These are phyloP conservation scores for Leccinum rimulosum DNA, from an alignment of 768 basidiomycete genomes.

Conservation along the genomic window DNA sequence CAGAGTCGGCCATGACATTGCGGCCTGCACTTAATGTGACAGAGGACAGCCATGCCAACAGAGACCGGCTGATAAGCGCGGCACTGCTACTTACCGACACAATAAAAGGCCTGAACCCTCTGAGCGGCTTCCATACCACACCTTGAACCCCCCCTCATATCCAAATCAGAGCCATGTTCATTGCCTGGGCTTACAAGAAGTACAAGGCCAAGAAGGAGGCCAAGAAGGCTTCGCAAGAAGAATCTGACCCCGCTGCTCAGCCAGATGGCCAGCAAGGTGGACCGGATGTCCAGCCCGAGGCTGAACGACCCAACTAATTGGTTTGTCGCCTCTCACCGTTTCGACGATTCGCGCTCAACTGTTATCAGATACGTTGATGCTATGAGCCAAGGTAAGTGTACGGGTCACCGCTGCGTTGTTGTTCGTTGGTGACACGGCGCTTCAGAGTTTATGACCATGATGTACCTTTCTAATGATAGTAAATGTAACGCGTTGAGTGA, in stretches of 20 bases:
- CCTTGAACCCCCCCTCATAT: background rate
- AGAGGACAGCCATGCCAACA: background rate
- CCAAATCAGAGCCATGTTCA: slow-evolving; percentile 9
- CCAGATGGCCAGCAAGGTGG: background rate
- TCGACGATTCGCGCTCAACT: background rate
- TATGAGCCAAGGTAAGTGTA: slow-evolving; percentile 6
- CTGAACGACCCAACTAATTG: slow-evolving; percentile 4
- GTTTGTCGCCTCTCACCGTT: slow-evolving; percentile 7
- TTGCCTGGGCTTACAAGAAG: slow-evolving; percentile 21
- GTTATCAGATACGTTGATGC: background rate
- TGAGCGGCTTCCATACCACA: background rate
- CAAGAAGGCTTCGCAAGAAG: slow-evolving; percentile 5
- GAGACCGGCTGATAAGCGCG: background rate
- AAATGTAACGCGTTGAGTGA: background rate
- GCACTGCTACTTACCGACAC: background rate
- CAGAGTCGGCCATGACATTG: background rate
- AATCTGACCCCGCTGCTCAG: background rate
- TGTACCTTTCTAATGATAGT: background rate
- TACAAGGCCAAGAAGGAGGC: slow-evolving; percentile 25
- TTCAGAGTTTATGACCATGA: background rate
- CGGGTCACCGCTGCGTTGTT: background rate
- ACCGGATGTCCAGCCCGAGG: background rate
- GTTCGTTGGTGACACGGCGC: slow-evolving; percentile 9
- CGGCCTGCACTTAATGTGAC: background rate
- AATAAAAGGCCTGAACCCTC: slow-evolving; percentile 10